Evolutionary conservation across 2,329 filamentous ascomycete genomes (phyloP), one percentile per base, ranked within the genome.

Genomic region (Ophiostoma tasmaniense): DNA sequence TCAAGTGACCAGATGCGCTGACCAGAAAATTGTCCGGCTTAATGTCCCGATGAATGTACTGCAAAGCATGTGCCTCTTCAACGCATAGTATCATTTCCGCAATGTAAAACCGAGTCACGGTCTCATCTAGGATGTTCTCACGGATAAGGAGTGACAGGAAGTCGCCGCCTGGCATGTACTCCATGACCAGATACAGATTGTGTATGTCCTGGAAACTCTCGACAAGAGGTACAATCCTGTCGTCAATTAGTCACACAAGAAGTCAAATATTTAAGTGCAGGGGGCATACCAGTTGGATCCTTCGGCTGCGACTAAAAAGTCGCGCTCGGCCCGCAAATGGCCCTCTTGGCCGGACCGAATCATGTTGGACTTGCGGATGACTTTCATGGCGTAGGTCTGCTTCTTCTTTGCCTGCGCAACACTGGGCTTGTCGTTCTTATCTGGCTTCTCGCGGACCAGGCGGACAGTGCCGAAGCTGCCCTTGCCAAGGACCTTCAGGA

Each of bases 1-100:
- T 97, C 70, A 98, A 79, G 77, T 99, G 95, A 0, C 95, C 93
- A 22, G 90, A 90, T 0, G 91, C 86, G 10, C 90, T 91, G 74
- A 98, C 93, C 37, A 98, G 84, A 75, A 99, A 98, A 75, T 99
- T 99, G 81, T 98, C 94, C 0, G 94, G 95, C 78, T 99, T 99
- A 76, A 98, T 87, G 78, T 98, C 95, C 22, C 94, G 90, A 77
- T 99, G 95, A 65, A 99, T 97, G 84, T 93, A 97, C 66, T 86
- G 86, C 74, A 97, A 86, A 14, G 87, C 86, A 81, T 98, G 94
- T 0, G 92, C 90, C 77, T 97, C 94, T 78, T 98, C 93, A 30
- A 99, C 89, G 74, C 93, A 96, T 4, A 97, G 81, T 67, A 98
- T 90, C 93, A 98, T 98, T 80, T 99, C 93, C 0, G 94, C 93